These are phyloP conservation scores for Bisporella sp. DNA, from an alignment of 2,329 filamentous ascomycete species.

Conservation along the genomic window DNA sequence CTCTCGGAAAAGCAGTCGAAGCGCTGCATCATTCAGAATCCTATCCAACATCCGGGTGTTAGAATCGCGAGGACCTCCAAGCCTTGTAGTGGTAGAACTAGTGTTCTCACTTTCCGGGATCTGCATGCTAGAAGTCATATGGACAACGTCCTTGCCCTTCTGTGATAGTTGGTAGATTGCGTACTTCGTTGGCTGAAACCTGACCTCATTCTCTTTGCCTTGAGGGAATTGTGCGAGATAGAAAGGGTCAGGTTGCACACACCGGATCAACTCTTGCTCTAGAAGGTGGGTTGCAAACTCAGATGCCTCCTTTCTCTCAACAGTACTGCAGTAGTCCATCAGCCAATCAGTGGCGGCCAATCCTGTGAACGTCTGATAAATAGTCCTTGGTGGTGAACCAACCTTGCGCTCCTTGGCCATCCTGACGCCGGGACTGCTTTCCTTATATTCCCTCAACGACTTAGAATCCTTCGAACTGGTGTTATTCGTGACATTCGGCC, in stretches of 20 bases:
- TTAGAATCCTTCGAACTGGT: constrained; percentile 77
- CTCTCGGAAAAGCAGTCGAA: constrained; percentile 86
- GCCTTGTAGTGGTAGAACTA: constrained; percentile 30
- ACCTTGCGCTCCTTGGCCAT: constrained; percentile 84
- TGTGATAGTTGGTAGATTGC: constrained; percentile 80
- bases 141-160: constrained; percentile 65
- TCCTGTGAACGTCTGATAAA: constrained; percentile 83
- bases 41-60: constrained; percentile 91
- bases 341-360: constrained; percentile 89
- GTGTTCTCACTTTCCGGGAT: constrained; percentile 46
- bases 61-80: constrained; percentile 72
- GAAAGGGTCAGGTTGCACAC: constrained; percentile 60
- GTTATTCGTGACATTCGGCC: constrained; percentile 75
- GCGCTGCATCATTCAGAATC: constrained; percentile 83
- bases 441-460: constrained; percentile 85
- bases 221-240: constrained; percentile 39
- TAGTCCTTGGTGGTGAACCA: constrained; percentile 56
- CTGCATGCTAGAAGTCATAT: constrained; percentile 47
- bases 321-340: constrained; percentile 94
- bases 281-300: constrained; percentile 82
- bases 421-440: constrained; percentile 85
- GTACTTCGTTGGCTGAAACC: constrained; percentile 81
- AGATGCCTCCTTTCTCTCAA: constrained; percentile 79
- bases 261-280: constrained; percentile 74
- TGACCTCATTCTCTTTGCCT: constrained; percentile 36